These are phyloP conservation scores for Hansenula lynferdii DNA, from an alignment of 1,139 yeast species.

Conservation along the genomic window DNA sequence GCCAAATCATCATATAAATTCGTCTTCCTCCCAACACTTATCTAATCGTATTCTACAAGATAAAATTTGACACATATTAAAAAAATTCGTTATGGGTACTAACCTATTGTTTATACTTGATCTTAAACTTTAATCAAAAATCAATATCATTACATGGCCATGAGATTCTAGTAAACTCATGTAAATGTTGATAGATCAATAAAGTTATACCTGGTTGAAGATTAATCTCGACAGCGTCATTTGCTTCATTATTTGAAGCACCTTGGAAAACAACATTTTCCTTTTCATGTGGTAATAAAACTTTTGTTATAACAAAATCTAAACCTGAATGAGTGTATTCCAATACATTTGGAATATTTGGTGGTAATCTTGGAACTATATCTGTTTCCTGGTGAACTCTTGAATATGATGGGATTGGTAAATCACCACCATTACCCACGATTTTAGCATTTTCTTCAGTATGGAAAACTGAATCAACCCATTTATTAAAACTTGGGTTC, in stretches of 20 bases:
- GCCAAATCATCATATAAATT: too few relatives aligned
- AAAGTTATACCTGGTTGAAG: constrained; percentile 1
- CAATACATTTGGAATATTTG: constrained; percentile 25
- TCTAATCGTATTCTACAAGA: too few relatives aligned
- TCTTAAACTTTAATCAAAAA: not conserved
- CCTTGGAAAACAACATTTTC: constrained; percentile 33
- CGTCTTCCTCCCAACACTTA: too few relatives aligned
- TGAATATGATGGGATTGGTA: constrained; percentile 29
- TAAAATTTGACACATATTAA: too few relatives aligned
- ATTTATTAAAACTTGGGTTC: constrained; percentile 42
- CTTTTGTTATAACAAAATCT: constrained; percentile 41
- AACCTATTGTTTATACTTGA: not conserved
- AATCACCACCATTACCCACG: constrained; percentile 27
- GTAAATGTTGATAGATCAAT: constrained; percentile 13
- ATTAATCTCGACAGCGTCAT: constrained; percentile 5
- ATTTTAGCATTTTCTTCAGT: constrained; percentile 25
- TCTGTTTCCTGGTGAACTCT: constrained; percentile 57
- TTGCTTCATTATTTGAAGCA: constrained; percentile 11
- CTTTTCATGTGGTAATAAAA: constrained; percentile 40
- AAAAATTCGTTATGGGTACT: too few relatives aligned
- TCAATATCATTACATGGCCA: constrained; percentile 17
- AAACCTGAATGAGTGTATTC: constrained; percentile 44
- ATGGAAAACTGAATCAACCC: constrained; percentile 46
- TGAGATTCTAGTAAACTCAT: constrained; percentile 13
- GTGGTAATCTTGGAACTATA: constrained; percentile 55